phyloP scores from a whole-genome alignment of 371 early-diverging fungal genomes.

The Nematocida ausubeli region DNA sequence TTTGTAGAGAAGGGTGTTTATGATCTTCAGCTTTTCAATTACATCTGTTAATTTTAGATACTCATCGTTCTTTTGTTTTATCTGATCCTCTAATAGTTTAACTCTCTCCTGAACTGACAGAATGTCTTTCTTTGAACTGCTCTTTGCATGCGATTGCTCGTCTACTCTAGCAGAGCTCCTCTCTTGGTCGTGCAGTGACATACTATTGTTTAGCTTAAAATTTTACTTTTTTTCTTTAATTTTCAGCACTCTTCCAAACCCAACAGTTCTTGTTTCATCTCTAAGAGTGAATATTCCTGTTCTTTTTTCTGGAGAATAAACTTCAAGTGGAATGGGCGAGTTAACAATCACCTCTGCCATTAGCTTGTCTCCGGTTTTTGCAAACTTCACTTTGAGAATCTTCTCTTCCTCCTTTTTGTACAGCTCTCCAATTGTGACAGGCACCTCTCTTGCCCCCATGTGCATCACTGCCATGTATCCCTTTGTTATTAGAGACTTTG shows the following conservation, averaged over 20 bases:
- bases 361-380: conserved; percentile 61
- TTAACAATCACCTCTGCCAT: conserved; percentile 59
- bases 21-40: conserved; percentile 50
- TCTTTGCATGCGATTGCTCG: not conserved
- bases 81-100: conserved; percentile 41
- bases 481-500: conserved; percentile 59
- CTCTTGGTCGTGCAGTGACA: conserved; percentile 8
- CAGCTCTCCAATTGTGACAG: conserved; percentile 62
- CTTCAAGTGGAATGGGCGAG: conserved; percentile 50
- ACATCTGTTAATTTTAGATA: conserved; percentile 29
- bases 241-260: conserved; percentile 64
- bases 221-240: conserved; percentile 61
- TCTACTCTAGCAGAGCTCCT: conserved; percentile 21
- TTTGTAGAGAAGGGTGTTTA: conserved; percentile 50
- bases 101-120: conserved; percentile 38
- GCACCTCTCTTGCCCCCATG: conserved; percentile 55
- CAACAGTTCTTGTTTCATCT: conserved; percentile 67
- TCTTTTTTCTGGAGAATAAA: conserved; percentile 29
- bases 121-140: conserved; percentile 30
- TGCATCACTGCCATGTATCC: conserved; percentile 68
- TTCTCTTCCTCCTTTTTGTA: conserved; percentile 63
- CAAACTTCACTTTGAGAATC: conserved; percentile 61
- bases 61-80: conserved; percentile 45
- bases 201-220: conserved; percentile 5
- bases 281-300: conserved; percentile 66